Base-by-base conservation (phyloP, 164 flowering plant genomes). In the Protea cynaroides region DNA sequence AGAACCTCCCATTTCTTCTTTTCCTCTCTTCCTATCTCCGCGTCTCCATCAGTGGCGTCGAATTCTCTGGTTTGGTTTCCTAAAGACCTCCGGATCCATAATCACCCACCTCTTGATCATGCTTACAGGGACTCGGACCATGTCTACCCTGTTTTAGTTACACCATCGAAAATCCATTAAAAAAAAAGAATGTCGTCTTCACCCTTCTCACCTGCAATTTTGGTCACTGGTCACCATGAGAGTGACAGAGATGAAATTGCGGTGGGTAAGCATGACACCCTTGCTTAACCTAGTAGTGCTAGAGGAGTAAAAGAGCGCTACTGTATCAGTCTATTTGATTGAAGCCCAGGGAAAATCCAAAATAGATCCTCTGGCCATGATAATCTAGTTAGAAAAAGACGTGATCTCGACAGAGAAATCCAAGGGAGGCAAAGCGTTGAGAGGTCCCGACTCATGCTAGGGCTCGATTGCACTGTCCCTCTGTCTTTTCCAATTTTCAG, bases 251-350 rank as follows among this genome's bases (percentile, higher is more conserved):
- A 90, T 85, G 66, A 90, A 84, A 61, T 83, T 90, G 67, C 82
- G 15, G 49, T 88, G 94, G 4, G 82, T 84, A 54, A 90, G 69
- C 2, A 86, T 60, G 23, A 90, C 93, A 23, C 97, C 94, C 38
- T 88, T 86, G 69, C 87, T 90, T 24, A 60, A 51, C 9, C 94
- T 92, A 2, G 96, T 89, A 3, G 96, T 92, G 3, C 98, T 96
- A 3, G 96, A 92, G 0, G 98, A 90, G 70, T 92, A 92, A 68
- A 92, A 50, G 51, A 93, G 76, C 5, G 82, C 88, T 4, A 91
- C 97, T 0, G 79, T 76, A 61, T 93, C 97, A 14, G 67, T 69
- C 62, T 85, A 92, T 56, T 75, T 81, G 37, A 88, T 55, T 1
- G 44, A 8, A 44, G 21, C 78, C 1, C 13, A 12, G 1, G 86